Evolutionary conservation across 2,329 filamentous ascomycete genomes (phyloP), one percentile per base, ranked within the genome.

Genomic region (Cadophora malorum): DNA sequence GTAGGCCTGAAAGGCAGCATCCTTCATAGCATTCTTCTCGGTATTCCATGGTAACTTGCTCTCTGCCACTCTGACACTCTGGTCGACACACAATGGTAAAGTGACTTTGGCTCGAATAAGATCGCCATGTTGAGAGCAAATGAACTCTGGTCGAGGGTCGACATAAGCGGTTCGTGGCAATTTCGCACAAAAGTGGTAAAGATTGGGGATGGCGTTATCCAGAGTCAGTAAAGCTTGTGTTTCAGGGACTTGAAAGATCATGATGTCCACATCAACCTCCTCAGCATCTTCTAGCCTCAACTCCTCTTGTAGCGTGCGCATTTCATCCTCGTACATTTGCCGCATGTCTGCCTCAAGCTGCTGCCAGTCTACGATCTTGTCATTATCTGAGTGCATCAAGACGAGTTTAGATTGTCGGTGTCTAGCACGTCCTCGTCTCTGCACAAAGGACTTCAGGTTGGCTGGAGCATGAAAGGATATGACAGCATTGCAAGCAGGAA

Each of bases 1-100:
- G 75, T 94, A 97, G 0, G 94, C 92, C 74, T 92, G 87, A 69
- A 97, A 96, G 0, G 82, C 77, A 0, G 91, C 93, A 78, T 97
- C 95, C 75, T 91, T 85, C 85, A 67, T 83, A 83, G 14, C 88
- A 88, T 63, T 83, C 74, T 70, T 83, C 78, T 93, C 72, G 83
- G 89, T 91, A 12, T 72, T 78, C 94, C 94, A 97, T n/a, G 77
- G 70, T 45, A 76, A 70, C 33, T 78, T 77, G 63, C 90, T 87
- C 25, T 79, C 74, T 0, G 85, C 82, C 49, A 79, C 80, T 19
- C 91, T 86, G 10, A 93, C 78, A 14, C 83, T 78, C 4, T 84
- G 80, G n/a, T 91, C 85, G 0, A 98, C 81, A 4, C 87, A 90
- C 4, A 85, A 83, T 0, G 95, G 95, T 2, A 98, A 82, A 1